These are phyloP conservation scores for Geranium brycei DNA, from an alignment of 345 rosid species.

Conservation along the genomic window DNA sequence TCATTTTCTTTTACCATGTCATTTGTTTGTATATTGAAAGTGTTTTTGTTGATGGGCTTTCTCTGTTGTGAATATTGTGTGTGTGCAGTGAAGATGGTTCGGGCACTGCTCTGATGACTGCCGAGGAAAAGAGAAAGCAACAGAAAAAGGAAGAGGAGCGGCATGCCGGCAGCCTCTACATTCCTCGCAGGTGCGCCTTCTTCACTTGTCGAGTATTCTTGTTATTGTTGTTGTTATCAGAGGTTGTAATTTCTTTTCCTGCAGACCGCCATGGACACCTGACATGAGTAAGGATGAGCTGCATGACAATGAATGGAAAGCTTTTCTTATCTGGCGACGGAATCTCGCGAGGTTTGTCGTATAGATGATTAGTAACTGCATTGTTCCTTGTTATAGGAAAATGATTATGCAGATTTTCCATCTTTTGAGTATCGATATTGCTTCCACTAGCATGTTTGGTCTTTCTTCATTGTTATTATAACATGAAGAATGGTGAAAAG, in stretches of 20 bases:
- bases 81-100: conserved; percentile 42
- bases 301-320: conserved; percentile 55
- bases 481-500: neutral
- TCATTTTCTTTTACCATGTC: too few relatives aligned
- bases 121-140: conserved; percentile 51
- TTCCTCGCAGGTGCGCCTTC: conserved; percentile 44
- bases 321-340: conserved; percentile 75
- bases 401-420: too few relatives aligned
- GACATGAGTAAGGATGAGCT: conserved; percentile 55
- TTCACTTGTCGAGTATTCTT: neutral
- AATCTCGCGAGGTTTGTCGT: conserved; percentile 51
- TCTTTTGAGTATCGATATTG: too few relatives aligned
- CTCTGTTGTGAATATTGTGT: neutral
- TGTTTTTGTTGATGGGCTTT: neutral
- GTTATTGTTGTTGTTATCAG: neutral
- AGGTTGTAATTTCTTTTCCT: conserved; percentile 6
- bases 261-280: conserved; percentile 65
- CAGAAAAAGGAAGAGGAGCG: conserved; percentile 57
- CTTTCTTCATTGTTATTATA: neutral
- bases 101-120: conserved; percentile 29
- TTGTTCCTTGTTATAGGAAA: neutral
- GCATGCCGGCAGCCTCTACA: conserved; percentile 49
- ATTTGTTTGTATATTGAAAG: neutral
- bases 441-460: neutral
- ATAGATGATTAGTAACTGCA: neutral